A percentile compares a stretch with the other conserved stretches of the same genome.
phyloP scores from a whole-genome alignment of 1,284 basidiomycete genomes.

The Hortiboletus rubellus region DNA sequence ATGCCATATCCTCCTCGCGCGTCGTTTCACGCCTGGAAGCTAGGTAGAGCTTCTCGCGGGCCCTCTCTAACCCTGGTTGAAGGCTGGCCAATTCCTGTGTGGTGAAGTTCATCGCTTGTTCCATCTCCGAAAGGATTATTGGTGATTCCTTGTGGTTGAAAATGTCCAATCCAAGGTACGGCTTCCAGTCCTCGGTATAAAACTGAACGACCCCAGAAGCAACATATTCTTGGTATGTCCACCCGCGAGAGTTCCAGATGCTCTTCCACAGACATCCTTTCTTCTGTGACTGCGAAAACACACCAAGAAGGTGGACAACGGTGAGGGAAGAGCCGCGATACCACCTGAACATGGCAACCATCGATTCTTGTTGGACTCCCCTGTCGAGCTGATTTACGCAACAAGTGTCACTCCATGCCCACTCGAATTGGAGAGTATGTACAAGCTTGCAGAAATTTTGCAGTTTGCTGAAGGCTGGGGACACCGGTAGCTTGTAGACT shows the following conservation, averaged over 20 bases:
- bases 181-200: constrained; percentile 18
- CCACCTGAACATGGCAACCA: neutral
- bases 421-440: neutral
- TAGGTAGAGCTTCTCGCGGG: constrained; percentile 13
- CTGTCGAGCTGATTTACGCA: neutral
- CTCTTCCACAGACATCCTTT: neutral
- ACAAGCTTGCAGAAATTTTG: neutral
- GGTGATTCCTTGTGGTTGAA: constrained; percentile 15
- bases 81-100: neutral
- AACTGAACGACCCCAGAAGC: constrained; percentile 4
- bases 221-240: constrained; percentile 18
- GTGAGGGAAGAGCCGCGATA: neutral
- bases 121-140: constrained; percentile 5
- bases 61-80: constrained; percentile 4
- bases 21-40: constrained; percentile 16
- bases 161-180: constrained; percentile 9
- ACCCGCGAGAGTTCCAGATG: constrained; percentile 5
- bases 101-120: neutral
- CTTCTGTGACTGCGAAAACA: neutral
- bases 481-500: neutral
- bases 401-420: constrained; percentile 4
- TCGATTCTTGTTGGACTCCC: neutral
- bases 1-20: constrained; percentile 12
- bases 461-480: neutral
- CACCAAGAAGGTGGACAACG: neutral